Conservation (phyloP, 768 basidiomycete species). For the Naganishia vishniacii region DNA sequence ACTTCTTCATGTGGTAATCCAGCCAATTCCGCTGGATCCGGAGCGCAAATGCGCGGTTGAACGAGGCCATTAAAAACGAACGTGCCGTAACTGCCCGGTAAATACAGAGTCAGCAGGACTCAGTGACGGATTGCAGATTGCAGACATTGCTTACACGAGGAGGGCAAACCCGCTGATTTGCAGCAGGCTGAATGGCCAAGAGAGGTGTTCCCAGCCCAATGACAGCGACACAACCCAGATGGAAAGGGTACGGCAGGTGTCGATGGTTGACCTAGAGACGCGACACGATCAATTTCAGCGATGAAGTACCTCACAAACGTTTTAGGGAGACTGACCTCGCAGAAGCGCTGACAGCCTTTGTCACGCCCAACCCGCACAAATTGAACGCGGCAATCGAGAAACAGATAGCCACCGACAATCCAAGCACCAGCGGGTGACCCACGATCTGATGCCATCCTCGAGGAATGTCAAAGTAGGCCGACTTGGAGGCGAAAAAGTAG, state of each 20-base stretch:
- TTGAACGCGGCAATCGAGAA: constrained; percentile 76
- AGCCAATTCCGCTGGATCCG: constrained; percentile 50
- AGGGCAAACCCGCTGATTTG: constrained; percentile 80
- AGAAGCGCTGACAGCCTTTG: constrained; percentile 86
- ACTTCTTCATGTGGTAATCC: constrained; percentile 60
- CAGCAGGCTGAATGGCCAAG: constrained; percentile 73
- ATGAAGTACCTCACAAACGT: neutral
- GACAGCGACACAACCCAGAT: constrained; percentile 85
- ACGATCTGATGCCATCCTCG: constrained; percentile 87
- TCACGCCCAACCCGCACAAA: constrained; percentile 84
- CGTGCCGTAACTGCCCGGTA: constrained; percentile 69
- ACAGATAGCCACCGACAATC: constrained; percentile 65
- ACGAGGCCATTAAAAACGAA: constrained; percentile 89
- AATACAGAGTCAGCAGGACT: constrained; percentile 3
- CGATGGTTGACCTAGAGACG: constrained; percentile 62
- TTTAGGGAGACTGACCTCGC: constrained; percentile 54
- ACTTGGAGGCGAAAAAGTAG: constrained; percentile 39
- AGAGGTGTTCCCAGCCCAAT: constrained; percentile 81
- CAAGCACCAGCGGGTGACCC: constrained; percentile 64
- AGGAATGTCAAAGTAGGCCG: constrained; percentile 71
- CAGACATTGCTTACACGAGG: constrained; percentile 66
- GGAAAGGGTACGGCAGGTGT: constrained; percentile 89
- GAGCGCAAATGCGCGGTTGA: constrained; percentile 60
- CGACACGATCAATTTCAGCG: neutral
- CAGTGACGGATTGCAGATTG: constrained; percentile 26